Evolutionary conservation across 1,139 yeast species (phyloP), one percentile per base, ranked within the genome.

Genomic region (Hansenula lynferdii): DNA sequence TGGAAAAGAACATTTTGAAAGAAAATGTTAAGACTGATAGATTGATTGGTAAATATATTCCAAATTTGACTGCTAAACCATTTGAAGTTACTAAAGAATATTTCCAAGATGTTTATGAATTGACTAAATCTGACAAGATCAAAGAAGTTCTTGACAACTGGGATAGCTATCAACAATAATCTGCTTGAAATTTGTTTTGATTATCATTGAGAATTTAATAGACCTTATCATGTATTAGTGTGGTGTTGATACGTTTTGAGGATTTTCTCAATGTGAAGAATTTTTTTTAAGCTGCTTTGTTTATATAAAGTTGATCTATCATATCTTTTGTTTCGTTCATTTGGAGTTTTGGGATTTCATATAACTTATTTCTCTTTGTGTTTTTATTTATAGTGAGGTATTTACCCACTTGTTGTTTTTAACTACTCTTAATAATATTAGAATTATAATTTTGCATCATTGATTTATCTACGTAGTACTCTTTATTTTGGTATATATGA

Each of bases 21-120:
- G 85, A 87, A 51, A 95, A 96, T 38, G 94, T 92, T 52, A 90
- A 92, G 70, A 96, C 96, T 46, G 85, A 92, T 48, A 87, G 87
- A 62, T 77, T 92, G 69, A 80, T 87, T 57, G 90, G 90, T 61
- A 90, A 89, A 71, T 92, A 94, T 67, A 89, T 92, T 74, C 99
- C 99, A 51, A 92, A 92, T 74, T 80, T 92, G 75, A 94, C 98
- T 48, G 98, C 98, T 48, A 87, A 82, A 69, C 98, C 99, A 53
- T 92, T 92, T 64, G 82, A 85, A 67, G 82, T 92, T 52, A 84
- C 97, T 33, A 92, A 86, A 72, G 97, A 90, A 64, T 92, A 92
- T 71, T 92, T 92, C 72, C 83, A 92, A 71, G 95, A 87, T 57
- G 98, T 94, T 40, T 94, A 90, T 65, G 76, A 81, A 44, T 77